Conservation (phyloP, 495 filamentous ascomycete species). For the Hypoxylon fragiforme region DNA sequence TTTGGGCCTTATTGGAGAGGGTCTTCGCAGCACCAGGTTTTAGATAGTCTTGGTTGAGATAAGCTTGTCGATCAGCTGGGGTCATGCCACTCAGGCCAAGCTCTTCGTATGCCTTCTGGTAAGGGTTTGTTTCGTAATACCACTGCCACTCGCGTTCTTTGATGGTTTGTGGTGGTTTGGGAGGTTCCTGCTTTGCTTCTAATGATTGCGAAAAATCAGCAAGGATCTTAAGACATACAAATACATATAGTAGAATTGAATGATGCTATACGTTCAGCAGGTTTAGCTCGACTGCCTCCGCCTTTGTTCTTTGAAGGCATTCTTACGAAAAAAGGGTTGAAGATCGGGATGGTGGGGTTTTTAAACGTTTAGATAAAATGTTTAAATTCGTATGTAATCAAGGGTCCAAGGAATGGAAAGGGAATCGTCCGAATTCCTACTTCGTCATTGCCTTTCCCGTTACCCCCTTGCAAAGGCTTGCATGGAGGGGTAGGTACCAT, state of each 20-base stretch:
- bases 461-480: neutral
- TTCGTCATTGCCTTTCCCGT: neutral
- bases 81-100: conserved; percentile 42
- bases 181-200: conserved; percentile 27
- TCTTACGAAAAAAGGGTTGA: neutral
- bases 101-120: conserved; percentile 38
- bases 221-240: neutral
- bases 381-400: conserved; percentile 10
- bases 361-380: conserved; percentile 7
- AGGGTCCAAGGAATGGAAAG: neutral
- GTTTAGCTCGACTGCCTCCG: conserved; percentile 25
- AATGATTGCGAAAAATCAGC: conserved; percentile 12
- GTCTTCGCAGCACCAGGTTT: conserved; percentile 32
- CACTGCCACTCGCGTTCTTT: conserved; percentile 42
- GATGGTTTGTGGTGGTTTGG: conserved; percentile 36
- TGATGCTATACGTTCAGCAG: conserved; percentile 31
- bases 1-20: conserved; percentile 47
- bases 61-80: conserved; percentile 43
- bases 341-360: neutral
- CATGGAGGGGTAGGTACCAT: conserved; percentile 21
- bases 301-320: conserved; percentile 41
- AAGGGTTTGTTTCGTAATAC: conserved; percentile 43
- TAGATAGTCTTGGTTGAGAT: conserved; percentile 39
- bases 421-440: neutral
- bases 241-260: neutral